Base-by-base conservation (phyloP, 2,329 filamentous ascomycete genomes). In the Pseudomassariella vexata region DNA sequence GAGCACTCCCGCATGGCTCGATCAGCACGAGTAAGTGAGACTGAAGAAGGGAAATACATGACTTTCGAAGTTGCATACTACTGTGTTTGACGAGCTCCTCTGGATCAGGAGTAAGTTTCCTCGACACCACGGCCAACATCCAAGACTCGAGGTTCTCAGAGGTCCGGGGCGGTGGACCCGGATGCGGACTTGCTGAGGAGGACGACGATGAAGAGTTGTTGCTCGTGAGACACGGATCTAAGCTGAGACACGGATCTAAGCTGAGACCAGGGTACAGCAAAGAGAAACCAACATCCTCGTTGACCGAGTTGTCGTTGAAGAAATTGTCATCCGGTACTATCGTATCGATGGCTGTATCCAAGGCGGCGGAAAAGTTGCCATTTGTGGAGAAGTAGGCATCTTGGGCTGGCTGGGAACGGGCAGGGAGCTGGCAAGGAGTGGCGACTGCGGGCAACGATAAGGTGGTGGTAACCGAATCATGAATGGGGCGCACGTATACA, bases 401-500 rank as follows among this genome's bases (percentile, higher is more conserved):
- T n/a, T n/a, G n/a, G n/a, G n/a, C n/a, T n/a, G n/a, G n/a, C n/a
- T n/a, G n/a, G n/a, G n/a, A n/a, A n/a, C n/a, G n/a, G n/a, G n/a
- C n/a, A n/a, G n/a, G n/a, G n/a, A n/a, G n/a, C n/a, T n/a, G n/a
- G n/a, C n/a, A n/a, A n/a, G n/a, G n/a, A n/a, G n/a, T n/a, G n/a
- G n/a, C n/a, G n/a, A n/a, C n/a, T n/a, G n/a, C n/a, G n/a, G n/a
- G n/a, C n/a, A n/a, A n/a, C n/a, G n/a, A n/a, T n/a, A n/a, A n/a
- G n/a, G n/a, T n/a, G n/a, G n/a, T n/a, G n/a, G n/a, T n/a, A n/a
- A n/a, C n/a, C n/a, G n/a, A n/a, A n/a, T n/a, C n/a, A n/a, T n/a
- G n/a, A n/a, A n/a, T n/a, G n/a, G n/a, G n/a, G n/a, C 28, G 37
- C 20, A 32, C n/a, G 32, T 53, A 54, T 9, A 30, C 32, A 24